phyloP scores from a whole-genome alignment of 192 early-diverging fungal species.

The Gryganskiella cystojenkinii region DNA sequence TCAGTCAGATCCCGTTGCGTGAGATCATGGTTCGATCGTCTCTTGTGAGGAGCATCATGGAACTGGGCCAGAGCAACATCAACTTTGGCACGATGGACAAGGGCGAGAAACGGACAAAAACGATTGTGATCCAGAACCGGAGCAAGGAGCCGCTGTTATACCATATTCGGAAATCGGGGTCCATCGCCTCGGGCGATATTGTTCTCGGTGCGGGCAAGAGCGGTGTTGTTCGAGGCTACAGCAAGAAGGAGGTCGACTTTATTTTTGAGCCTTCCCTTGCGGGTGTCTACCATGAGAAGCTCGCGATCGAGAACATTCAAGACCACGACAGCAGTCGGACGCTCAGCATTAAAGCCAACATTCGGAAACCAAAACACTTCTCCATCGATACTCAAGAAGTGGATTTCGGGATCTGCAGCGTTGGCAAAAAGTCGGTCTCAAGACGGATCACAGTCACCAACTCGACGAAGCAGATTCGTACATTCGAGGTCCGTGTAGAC shows the following conservation, averaged over 20 bases:
- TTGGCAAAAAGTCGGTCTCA: constrained; percentile 63
- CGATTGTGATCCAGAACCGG: constrained; percentile 90
- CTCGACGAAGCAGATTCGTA: constrained; percentile 82
- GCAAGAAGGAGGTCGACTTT: constrained; percentile 93
- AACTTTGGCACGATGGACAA: constrained; percentile 95
- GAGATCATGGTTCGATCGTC: constrained; percentile 91
- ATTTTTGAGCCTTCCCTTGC: constrained; percentile 92
- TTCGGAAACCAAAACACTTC: constrained; percentile 90
- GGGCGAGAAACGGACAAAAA: constrained; percentile 86
- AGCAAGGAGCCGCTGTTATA: constrained; percentile 92
- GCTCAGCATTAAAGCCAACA: constrained; percentile 88
- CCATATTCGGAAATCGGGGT: constrained; percentile 93
- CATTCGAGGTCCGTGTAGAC: constrained; percentile 82
- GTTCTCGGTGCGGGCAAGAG: constrained; percentile 80
- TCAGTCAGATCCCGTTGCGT: constrained; percentile 80
- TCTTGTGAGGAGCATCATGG: constrained; percentile 87
- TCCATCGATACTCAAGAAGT: constrained; percentile 77
- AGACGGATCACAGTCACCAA: constrained; percentile 83
- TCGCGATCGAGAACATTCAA: constrained; percentile 90
- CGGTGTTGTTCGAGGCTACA: constrained; percentile 91
- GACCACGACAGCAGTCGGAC: constrained; percentile 85
- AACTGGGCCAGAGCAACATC: constrained; percentile 95
- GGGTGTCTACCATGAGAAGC: constrained; percentile 86
- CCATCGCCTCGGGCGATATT: constrained; percentile 93
- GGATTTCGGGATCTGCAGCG: constrained; percentile 78